Evolutionary conservation across 805 yeast genomes (phyloP), one percentile per base, ranked within the genome.

Genomic region (Pichia deserticola): DNA sequence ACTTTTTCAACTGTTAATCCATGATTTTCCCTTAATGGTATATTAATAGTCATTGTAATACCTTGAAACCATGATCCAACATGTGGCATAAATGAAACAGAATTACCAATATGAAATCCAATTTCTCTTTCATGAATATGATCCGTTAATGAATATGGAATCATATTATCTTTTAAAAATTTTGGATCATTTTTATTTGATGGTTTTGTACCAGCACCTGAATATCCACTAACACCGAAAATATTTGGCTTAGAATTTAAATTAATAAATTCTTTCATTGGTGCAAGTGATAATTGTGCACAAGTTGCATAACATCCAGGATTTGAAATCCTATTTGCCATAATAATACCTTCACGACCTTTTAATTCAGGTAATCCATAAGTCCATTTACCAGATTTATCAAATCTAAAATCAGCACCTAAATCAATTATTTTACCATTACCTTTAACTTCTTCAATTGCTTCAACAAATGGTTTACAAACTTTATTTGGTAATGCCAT

Each of bases 301-400:
- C 95, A 97, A 42, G 99, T 93, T n/a, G 99, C 97, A 66, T 90
- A 93, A 74, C 99, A 93, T 44, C 99, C 99, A 3, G 99, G 99
- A 71, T 93, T 93, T 5, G 97, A 84, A 54, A 93, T 86, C 65
- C 86, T 87, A 61, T 77, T 75, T 20, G 98, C 92, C 12, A 72
- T 62, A 36, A 86, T 78, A 59, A 93, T 86, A 10, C 63, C 63
- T 9, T 71, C 63, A 65, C 99, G 81, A 57, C 81, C 76, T 50
- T 79, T 81, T 61, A 93, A 76, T 70, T 93, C 99, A 8, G 99
- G 99, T 59, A 93, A 78, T 44, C 99, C 99, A 65, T 93, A 93
- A 5, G 76, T 73, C 99, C 99, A 93, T 59, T 84, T 82, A 30
- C 86, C 85, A 48, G 90, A 77, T 13, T 82, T 79, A 65, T 92